Conservation (phyloP, 148 eudicot genomes). For the Heliosperma pusillum region DNA sequence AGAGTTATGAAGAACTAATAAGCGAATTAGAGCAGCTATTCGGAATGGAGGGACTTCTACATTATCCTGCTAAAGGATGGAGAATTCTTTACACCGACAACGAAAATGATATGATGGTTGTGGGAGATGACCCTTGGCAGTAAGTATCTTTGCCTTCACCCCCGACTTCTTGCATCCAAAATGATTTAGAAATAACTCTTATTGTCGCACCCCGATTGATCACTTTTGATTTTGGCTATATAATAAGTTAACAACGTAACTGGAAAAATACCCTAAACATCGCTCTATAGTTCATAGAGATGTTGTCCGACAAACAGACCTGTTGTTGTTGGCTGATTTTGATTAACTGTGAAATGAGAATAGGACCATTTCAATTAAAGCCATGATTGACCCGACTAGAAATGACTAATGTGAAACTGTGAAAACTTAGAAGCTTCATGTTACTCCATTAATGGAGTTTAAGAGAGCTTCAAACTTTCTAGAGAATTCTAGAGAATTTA, state of each 20-base stretch:
- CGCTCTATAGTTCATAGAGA: not conserved
- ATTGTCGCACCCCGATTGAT: not conserved
- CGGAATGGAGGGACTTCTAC: constrained; percentile 76
- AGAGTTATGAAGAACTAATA: constrained; percentile 55
- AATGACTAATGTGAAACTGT: too few species aligned
- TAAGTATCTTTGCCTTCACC: constrained; percentile 35
- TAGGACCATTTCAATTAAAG: too few species aligned
- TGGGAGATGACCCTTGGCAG: constrained; percentile 95
- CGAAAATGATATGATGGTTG: constrained; percentile 87
- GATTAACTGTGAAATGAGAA: too few species aligned
- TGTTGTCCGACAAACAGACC: not conserved
- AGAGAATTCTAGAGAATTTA: too few species aligned
- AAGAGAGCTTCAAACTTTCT: too few species aligned
- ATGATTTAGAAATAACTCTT: not conserved
- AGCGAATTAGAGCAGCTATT: constrained; percentile 71
- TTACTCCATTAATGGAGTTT: too few species aligned
- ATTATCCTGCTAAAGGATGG: constrained; percentile 74
- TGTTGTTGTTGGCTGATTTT: too few species aligned
- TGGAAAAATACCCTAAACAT: not conserved
- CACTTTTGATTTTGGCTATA: not conserved
- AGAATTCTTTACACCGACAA: constrained; percentile 75
- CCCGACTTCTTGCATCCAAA: not conserved
- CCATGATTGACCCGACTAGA: too few species aligned
- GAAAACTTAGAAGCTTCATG: too few species aligned
- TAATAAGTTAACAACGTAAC: not conserved